Base-by-base conservation (phyloP, 2,329 filamentous ascomycete genomes). In the Ceratocystiopsis sp. region DNA sequence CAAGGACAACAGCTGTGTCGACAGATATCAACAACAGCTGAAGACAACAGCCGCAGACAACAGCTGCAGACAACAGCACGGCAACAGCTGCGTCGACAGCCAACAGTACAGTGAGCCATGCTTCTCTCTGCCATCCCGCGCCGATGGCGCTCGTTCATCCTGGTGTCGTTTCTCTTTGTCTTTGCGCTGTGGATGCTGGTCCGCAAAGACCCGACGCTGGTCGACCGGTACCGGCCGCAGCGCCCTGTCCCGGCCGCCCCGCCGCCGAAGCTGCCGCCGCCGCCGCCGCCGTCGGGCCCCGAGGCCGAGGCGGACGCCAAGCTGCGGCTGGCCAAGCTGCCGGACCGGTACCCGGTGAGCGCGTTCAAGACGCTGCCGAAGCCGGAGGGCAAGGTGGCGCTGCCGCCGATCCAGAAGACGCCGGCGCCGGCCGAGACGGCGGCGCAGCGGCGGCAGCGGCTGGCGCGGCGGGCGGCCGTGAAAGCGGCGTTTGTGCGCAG, bases 401-500 rank as follows among this genome's bases (percentile, higher is more conserved):
- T 15, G 33, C 33, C 33, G 10, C 33, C 33, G 10, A 70, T 85
- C 45, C 80, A 83, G 55, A 51, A 68, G 54, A 63, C 62, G 40
- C 50, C 62, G 46, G 51, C 50, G 42, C 77, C 80, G 52, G 61
- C 66, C 1, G 65, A 70, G 38, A 59, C 59, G 42, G 44, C 43
- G 37, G 52, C 48, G 17, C 53, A 53, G 16, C 59, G 53, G 48
- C 54, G 57, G 42, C 52, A 57, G 45, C 59, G 65, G 33, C 53
- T 62, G 35, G 50, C 53, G 45, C 59, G 67, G 40, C 58, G 59
- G 40, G 59, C 56, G 14, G 65, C 66, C 18, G 65, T 76, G 41
- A 65, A 61, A 50, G 61, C 62, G 40, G 67, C 63, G 49, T 75
- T 75, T 49, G 47, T 61, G 38, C 70, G 70, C 51, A 68, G 68